Conservation (phyloP, 108 stramenopile genomes). For the Nitzschia putrida region DNA sequence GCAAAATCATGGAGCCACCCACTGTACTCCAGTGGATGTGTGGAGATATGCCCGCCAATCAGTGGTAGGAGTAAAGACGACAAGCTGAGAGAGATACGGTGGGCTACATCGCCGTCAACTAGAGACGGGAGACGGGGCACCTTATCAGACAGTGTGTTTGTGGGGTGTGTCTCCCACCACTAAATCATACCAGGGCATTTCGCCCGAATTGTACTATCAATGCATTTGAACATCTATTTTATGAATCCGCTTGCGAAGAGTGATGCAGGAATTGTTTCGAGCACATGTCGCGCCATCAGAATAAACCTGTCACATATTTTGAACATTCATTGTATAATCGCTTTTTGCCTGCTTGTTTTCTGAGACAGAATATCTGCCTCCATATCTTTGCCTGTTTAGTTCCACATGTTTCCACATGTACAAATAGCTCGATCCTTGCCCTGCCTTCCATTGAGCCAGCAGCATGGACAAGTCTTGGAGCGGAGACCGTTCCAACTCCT, state of each 20-base stretch:
- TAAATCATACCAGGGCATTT: too few relatives aligned
- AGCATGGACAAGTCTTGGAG: conserved; percentile 68
- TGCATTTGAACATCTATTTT: too few relatives aligned
- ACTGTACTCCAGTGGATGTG: conserved; percentile 72
- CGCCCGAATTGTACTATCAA: too few relatives aligned
- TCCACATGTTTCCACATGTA: conserved; percentile 62
- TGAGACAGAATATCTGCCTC: neutral
- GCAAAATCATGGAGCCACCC: conserved; percentile 78
- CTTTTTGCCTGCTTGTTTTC: neutral
- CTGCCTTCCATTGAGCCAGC: conserved; percentile 68
- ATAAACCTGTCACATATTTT: neutral
- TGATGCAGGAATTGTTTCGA: too few relatives aligned
- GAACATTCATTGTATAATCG: neutral
- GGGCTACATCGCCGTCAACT: too few relatives aligned
- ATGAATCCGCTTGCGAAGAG: too few relatives aligned
- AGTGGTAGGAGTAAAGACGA: too few relatives aligned
- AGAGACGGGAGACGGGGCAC: too few relatives aligned
- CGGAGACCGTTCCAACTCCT: conserved; percentile 62
- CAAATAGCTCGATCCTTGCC: conserved; percentile 25
- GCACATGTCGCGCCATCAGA: too few relatives aligned
- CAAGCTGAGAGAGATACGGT: too few relatives aligned
- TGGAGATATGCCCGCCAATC: conserved; percentile 43
- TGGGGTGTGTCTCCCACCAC: too few relatives aligned
- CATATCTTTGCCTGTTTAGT: conserved; percentile 23
- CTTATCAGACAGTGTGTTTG: too few relatives aligned